phyloP scores from a whole-genome alignment of 352 stramenopile species.

The Phytophthora aleatoria region DNA sequence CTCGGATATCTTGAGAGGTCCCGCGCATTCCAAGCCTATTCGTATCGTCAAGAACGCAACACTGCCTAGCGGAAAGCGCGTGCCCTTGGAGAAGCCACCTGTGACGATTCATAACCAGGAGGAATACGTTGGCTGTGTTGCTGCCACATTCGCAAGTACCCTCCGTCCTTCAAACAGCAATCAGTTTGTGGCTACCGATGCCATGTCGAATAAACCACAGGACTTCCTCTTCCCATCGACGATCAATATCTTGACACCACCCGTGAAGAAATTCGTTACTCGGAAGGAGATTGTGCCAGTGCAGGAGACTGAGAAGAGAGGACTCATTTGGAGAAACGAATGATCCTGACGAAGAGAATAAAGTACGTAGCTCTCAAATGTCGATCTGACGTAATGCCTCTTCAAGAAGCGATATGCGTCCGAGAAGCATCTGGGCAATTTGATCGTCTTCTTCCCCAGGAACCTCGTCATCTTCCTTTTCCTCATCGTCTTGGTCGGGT shows the following conservation, averaged over 20 bases:
- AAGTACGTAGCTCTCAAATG: conserved; percentile 3
- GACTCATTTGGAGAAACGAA: conserved; percentile 61
- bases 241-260: conserved; percentile 58
- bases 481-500: conserved; percentile 15
- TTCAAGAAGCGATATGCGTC: conserved; percentile 53
- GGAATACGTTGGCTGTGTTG: conserved; percentile 56
- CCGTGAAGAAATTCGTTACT: conserved; percentile 65
- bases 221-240: conserved; percentile 71
- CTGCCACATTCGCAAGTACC: conserved; percentile 55
- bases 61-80: conserved; percentile 75
- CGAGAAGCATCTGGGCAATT: conserved; percentile 46
- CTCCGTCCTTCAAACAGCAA: conserved; percentile 42
- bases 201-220: conserved; percentile 38
- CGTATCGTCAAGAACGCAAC: conserved; percentile 80
- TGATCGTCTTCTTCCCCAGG: conserved; percentile 37
- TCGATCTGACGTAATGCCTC: conserved; percentile 44
- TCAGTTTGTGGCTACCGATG: conserved; percentile 46
- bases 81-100: conserved; percentile 60
- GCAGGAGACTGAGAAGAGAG: conserved; percentile 37
- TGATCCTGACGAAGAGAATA: conserved; percentile 20
- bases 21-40: conserved; percentile 63
- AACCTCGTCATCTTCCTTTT: conserved; percentile 15
- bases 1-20: conserved; percentile 66
- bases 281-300: conserved; percentile 51
- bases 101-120: conserved; percentile 77